Base-by-base conservation (phyloP, 768 basidiomycete genomes). In the Solioccasus polychromus region DNA sequence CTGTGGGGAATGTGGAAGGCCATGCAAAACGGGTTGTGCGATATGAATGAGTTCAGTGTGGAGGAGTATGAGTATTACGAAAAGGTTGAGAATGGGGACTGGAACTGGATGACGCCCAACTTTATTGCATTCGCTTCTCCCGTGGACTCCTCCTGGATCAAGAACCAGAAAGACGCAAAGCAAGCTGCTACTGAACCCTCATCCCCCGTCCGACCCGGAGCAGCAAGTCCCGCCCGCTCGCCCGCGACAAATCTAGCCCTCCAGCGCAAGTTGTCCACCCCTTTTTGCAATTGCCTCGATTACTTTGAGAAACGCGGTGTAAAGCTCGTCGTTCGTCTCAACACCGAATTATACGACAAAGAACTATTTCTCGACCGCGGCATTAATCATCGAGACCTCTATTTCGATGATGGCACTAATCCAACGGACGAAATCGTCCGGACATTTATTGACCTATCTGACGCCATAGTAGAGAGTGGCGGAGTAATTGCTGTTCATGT, bases 381-480 rank as follows among this genome's bases (percentile, higher is more conserved):
- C 10, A 88, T 95, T 60, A 83, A 85, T 55, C 91, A 96, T 62
- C 75, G 86, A 69, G 92, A 95, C 55, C 77, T 97, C 52, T 97
- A 95, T 67, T 98, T 96, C 55, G 93, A 97, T 66, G 96, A 99
- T 63, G 96, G 96, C 18, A 96, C 93, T 19, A 98, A 98, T 66
- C 95, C 95, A 5, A 87, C 92, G 1, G 90, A 96, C 66, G 91
- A 96, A 47, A 96, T 97, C 57, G 88, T 93, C 35, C 79, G 92
- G 43, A 80, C 83, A 46, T 99, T 99, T 61, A 87, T 99, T 54
- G 85, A 89, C 54, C 69, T 90, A 43, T 82, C 86, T 2, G 94
- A 97, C 59, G 71, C 78, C 17, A 73, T 87, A 23, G 82, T 97
- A 36, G 82, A 88, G 50, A 66, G 57, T 17, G 89, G 89, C 10